Evolutionary conservation across 345 rosid genomes (phyloP), one percentile per base, ranked within the genome.

Genomic region (Eutrema heterophyllum): DNA sequence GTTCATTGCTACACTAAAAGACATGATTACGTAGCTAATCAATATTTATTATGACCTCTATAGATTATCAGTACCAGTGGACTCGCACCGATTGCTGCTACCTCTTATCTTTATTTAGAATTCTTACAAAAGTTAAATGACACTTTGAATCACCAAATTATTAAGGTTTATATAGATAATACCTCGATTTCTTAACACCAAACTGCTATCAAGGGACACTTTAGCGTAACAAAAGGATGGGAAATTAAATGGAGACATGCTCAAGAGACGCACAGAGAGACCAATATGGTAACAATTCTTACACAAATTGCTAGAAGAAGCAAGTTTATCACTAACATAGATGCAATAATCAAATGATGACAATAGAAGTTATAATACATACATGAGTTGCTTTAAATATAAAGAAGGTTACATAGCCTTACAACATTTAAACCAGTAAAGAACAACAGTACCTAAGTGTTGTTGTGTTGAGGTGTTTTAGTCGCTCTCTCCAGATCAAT

Each of bases 401-500:
- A 18, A 43, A 57, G 49, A 68, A 56, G 46, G 60, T 49, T 74
- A 70, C 78, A 68, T 2, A 67, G 48, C 44, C 75, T 79, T 70
- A 74, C 81, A 58, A 46, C 49, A 50, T 46, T 27, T 6, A 30
- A 67, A 52, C 52, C 71, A 56, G 57, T 26, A 29, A 52, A 67
- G 66, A 67, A 52, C 57, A 62, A 16, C 41, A 33, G 32, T 68
- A 32, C 64, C 69, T 61, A 70, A 81, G 73, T 27, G 74, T 63
- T 77, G 81, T 82, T 46, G 33, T 77, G 80, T 58, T 85, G 72
- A 70, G 89, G 84, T 79, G 81, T 49, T 68, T 77, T 81, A 30
- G 78, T 71, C n/a, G 79, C 79, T 64, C 68, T 84, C 85, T 85
- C 95, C 33, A 88, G 78, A 78, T 88, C 91, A 76, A 65, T 81